Percentiles rank a stretch among this genome's conserved stretches.
Conservation (phyloP, 345 rosid species). For the Pugionium cornutum region DNA sequence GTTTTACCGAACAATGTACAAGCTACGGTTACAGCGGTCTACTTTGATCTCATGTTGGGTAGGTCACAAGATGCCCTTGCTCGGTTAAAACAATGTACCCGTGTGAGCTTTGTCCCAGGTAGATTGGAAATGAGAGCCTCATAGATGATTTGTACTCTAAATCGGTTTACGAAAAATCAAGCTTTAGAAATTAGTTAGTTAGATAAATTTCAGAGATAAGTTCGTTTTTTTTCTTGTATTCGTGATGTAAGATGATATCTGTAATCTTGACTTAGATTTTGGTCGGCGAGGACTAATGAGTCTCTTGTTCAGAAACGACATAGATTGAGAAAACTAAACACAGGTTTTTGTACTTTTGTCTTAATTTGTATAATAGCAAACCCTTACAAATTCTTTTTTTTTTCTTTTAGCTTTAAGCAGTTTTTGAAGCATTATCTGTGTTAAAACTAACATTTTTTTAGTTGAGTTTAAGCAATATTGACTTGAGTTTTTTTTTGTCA, state of each 20-base stretch:
- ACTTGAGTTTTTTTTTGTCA: too few species aligned
- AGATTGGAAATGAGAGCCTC: conserved; percentile 40
- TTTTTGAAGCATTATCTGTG: too few species aligned
- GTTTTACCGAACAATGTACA: conserved; percentile 61
- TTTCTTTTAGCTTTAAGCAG: too few species aligned
- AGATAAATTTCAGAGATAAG: conserved; percentile 32
- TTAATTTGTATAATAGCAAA: too few species aligned
- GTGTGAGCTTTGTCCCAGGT: conserved; percentile 62
- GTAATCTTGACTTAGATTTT: background rate
- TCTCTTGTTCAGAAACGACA: conserved; percentile 18
- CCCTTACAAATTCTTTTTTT: too few species aligned
- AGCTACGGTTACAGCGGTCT: conserved; percentile 77
- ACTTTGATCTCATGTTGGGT: conserved; percentile 72
- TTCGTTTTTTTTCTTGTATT: background rate
- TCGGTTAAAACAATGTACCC: conserved; percentile 72
- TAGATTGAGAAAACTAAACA: conserved; percentile 16
- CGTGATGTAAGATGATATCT: conserved; percentile 19
- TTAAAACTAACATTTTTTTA: too few species aligned
- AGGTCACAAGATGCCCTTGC: conserved; percentile 74
- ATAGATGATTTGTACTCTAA: conserved; percentile 33
- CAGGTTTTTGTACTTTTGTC: too few species aligned
- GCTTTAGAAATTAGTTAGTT: conserved; percentile 26
- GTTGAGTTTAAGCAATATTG: too few species aligned
- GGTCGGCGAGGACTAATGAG: conserved; percentile 16
- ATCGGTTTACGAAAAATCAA: conserved; percentile 3